Percentiles rank a stretch among this genome's conserved stretches.
These are phyloP conservation scores for Wickerhamomyces subpelliculosus DNA, from an alignment of 805 yeast genomes.

Conservation along the genomic window DNA sequence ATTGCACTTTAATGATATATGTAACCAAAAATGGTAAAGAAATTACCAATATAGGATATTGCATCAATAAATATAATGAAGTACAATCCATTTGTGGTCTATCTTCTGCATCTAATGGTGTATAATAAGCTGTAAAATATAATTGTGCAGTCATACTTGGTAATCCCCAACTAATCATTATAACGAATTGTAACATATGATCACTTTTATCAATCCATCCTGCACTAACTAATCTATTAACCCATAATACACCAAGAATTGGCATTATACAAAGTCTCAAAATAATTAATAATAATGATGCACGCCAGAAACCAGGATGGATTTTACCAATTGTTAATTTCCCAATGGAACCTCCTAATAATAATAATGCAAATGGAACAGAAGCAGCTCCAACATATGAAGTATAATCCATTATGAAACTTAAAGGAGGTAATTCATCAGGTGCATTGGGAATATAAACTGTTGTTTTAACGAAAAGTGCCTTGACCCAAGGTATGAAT, in stretches of 20 bases:
- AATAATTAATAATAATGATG: constrained; percentile 48
- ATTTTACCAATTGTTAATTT: constrained; percentile 50
- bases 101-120: constrained; percentile 34
- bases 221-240: constrained; percentile 47
- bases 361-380: constrained; percentile 74
- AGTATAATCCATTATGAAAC: constrained; percentile 74
- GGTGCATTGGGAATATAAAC: constrained; percentile 65
- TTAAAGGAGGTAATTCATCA: constrained; percentile 73
- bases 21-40: constrained; percentile 6
- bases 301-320: constrained; percentile 64
- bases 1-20: constrained; percentile 4
- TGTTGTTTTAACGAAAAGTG: constrained; percentile 48
- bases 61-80: constrained; percentile 3
- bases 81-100: constrained; percentile 7
- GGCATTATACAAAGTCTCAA: constrained; percentile 64
- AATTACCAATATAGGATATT: constrained; percentile 4
- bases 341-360: constrained; percentile 81
- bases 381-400: constrained; percentile 79
- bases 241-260: constrained; percentile 64
- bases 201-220: constrained; percentile 51
- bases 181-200: constrained; percentile 56
- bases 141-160: constrained; percentile 86
- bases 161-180: constrained; percentile 64
- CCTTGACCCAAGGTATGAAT: constrained; percentile 78
- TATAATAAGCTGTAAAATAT: constrained; percentile 77